A percentile compares a stretch with the other conserved stretches of the same genome.
These are phyloP conservation scores for Yarrowia porcina DNA, from an alignment of 805 yeast species.

Conservation along the genomic window DNA sequence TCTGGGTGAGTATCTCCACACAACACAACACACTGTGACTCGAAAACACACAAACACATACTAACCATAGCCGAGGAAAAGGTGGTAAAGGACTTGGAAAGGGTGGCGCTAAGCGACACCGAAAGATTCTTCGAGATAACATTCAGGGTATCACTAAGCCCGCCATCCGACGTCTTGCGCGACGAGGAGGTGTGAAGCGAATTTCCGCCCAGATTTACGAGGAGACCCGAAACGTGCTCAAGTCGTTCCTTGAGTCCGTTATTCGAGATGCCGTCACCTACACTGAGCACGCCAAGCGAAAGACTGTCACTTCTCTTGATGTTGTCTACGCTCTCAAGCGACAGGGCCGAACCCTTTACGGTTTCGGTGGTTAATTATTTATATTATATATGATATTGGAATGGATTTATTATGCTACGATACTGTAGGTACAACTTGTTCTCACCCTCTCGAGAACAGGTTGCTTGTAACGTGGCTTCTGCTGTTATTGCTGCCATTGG, in stretches of 20 bases:
- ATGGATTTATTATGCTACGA: neutral
- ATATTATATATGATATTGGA: slow-evolving; percentile 1
- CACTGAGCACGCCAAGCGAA: slow-evolving; percentile 99
- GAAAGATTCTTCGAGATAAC: slow-evolving; percentile 99
- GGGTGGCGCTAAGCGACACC: slow-evolving; percentile 99
- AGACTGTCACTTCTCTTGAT: slow-evolving; percentile 98
- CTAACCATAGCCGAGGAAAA: slow-evolving; percentile 77
- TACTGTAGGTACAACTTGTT: no score
- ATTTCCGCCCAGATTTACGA: slow-evolving; percentile 97
- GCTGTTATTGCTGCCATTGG: no score
- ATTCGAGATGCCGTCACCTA: slow-evolving; percentile 99
- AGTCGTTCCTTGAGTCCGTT: slow-evolving; percentile 93
- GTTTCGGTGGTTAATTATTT: slow-evolving; percentile 92
- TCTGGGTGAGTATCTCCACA: slow-evolving; percentile 47
- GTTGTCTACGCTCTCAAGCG: slow-evolving; percentile 99
- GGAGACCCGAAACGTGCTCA: slow-evolving; percentile 96
- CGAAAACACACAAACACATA: neutral
- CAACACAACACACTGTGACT: neutral
- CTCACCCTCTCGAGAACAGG: no score
- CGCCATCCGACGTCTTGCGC: slow-evolving; percentile 99
- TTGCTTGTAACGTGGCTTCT: no score
- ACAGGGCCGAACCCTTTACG: slow-evolving; percentile 99
- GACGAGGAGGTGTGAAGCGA: slow-evolving; percentile 99
- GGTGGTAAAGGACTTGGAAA: slow-evolving; percentile 99
- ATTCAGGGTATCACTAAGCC: slow-evolving; percentile 99